Percentiles rank a stretch among this genome's conserved stretches.
Evolutionary conservation across 108 stramenopile species (phyloP).

Genomic region (Nitzschia sp.): DNA sequence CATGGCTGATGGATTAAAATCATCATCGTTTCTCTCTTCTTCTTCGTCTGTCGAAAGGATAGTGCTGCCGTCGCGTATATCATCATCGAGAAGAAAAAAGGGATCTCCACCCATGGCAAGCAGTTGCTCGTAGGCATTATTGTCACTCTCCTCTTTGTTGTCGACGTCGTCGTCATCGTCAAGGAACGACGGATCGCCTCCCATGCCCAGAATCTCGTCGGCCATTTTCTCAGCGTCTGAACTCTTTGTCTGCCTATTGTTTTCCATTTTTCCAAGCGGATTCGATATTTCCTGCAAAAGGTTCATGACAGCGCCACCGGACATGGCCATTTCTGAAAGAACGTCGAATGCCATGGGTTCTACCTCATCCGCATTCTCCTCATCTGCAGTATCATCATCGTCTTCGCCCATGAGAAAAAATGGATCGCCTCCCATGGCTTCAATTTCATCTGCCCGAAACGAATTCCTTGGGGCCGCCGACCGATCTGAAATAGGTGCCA

Average conservation of each 20-base stretch:
- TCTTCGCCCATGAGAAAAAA: slow-evolving; percentile 9
- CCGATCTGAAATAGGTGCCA: no score
- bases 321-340: neutral
- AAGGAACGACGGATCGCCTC: slow-evolving; percentile 34
- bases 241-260: neutral
- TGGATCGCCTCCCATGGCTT: slow-evolving; percentile 35
- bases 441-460: slow-evolving; percentile 10
- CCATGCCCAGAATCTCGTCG: neutral
- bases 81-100: slow-evolving; percentile 12
- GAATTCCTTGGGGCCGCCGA: no score
- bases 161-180: neutral
- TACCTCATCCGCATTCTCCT: neutral
- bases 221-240: slow-evolving; percentile 1
- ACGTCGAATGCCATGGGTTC: neutral
- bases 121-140: slow-evolving; percentile 18
- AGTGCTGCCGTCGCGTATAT: no score
- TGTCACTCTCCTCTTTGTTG: neutral
- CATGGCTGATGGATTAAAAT: neutral
- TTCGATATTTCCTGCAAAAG: neutral
- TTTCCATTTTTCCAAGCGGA: no score
- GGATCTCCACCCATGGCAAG: slow-evolving; percentile 33
- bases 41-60: neutral
- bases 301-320: neutral
- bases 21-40: neutral
- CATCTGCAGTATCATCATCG: neutral